Evolutionary conservation across 306 rosid genomes (phyloP).

Genomic region (Prinsepia uniflora): DNA sequence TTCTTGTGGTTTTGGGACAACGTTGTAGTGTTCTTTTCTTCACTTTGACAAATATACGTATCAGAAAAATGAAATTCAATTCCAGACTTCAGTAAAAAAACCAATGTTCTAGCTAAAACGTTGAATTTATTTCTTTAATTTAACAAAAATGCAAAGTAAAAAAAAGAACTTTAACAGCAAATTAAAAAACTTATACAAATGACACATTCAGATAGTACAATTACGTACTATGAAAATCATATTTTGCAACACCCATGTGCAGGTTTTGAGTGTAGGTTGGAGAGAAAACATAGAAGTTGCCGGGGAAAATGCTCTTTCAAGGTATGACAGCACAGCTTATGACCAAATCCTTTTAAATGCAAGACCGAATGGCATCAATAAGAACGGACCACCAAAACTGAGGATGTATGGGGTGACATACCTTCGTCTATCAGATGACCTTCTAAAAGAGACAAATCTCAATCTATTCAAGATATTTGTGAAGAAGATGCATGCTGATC

Average conservation of each 20-base stretch:
- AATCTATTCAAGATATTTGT: slow-evolving; percentile 65
- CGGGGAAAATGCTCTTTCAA: slow-evolving; percentile 86
- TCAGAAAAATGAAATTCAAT: not conserved
- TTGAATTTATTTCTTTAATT: not conserved
- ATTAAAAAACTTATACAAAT: not conserved
- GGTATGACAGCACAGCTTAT: slow-evolving; percentile 56
- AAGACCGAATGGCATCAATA: slow-evolving; percentile 69
- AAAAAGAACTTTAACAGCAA: not conserved
- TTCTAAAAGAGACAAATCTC: slow-evolving; percentile 48
- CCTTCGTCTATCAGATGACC: slow-evolving; percentile 62
- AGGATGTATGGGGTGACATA: slow-evolving; percentile 75
- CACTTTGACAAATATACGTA: not conserved
- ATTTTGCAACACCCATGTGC: slow-evolving; percentile 1
- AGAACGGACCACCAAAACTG: slow-evolving; percentile 43
- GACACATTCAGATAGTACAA: not conserved
- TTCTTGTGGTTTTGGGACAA: not conserved
- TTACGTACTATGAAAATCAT: not conserved
- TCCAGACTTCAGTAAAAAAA: not conserved
- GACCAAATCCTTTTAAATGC: slow-evolving; percentile 84
- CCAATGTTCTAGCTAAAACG: not conserved
- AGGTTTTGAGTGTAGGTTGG: slow-evolving; percentile 76
- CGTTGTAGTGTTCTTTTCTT: not conserved
- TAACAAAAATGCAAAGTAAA: not conserved
- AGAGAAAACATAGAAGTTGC: slow-evolving; percentile 71
- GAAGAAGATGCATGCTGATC: slow-evolving; percentile 82